phyloP scores from a whole-genome alignment of 257 asterid species.

The Eustoma russellianum region DNA sequence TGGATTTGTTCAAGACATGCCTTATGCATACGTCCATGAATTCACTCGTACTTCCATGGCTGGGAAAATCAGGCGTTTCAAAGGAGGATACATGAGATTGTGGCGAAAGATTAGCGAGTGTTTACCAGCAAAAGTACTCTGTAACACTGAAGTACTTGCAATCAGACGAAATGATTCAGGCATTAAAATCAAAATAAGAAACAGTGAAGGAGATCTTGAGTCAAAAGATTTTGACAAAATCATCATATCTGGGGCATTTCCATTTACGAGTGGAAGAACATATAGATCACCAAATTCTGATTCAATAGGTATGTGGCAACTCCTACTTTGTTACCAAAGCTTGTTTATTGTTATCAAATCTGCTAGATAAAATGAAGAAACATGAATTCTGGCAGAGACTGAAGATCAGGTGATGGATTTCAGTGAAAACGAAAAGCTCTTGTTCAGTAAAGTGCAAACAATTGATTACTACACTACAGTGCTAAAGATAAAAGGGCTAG shows the following conservation, averaged over 20 bases:
- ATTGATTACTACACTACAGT: conserved; percentile 79
- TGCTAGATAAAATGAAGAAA: neutral
- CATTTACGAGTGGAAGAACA: conserved; percentile 44
- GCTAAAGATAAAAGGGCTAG: conserved; percentile 65
- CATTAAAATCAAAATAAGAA: conserved; percentile 25
- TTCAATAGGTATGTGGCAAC: conserved; percentile 23
- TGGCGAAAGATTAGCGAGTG: conserved; percentile 54
- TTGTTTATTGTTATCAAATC: neutral
- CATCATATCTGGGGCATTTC: conserved; percentile 63
- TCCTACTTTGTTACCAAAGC: neutral
- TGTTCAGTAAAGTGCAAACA: conserved; percentile 55
- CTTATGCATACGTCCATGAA: conserved; percentile 72
- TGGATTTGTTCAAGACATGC: conserved; percentile 76
- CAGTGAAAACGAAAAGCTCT: conserved; percentile 52
- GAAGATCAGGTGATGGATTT: conserved; percentile 38
- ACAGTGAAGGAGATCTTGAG: conserved; percentile 19
- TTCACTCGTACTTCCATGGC: conserved; percentile 81
- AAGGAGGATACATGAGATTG: conserved; percentile 65
- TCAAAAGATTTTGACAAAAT: conserved; percentile 51
- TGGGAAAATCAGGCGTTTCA: conserved; percentile 72
- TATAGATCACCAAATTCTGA: conserved; percentile 40
- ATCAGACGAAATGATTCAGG: conserved; percentile 35
- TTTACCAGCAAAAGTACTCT: conserved; percentile 45
- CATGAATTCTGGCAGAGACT: conserved; percentile 24
- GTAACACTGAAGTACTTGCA: conserved; percentile 51